A percentile compares a stretch with the other conserved stretches of the same genome.
phyloP scores from a whole-genome alignment of 1,284 basidiomycete genomes.

The Takashimella tepidaria region DNA sequence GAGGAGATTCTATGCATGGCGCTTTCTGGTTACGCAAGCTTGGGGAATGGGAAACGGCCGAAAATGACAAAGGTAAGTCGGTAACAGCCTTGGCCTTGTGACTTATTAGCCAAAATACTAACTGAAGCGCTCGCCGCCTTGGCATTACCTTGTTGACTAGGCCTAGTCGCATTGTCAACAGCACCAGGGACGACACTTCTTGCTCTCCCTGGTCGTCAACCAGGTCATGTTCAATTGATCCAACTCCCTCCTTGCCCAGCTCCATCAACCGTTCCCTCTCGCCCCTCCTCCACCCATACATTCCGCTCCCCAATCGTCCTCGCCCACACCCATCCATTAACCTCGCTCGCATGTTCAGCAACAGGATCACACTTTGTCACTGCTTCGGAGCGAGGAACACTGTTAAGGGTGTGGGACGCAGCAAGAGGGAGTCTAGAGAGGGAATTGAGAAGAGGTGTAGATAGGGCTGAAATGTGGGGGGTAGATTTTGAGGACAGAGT shows the following conservation, averaged over 20 bases:
- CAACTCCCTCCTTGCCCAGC: conserved; percentile 69
- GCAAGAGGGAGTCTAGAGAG: conserved; percentile 66
- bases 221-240: conserved; percentile 84
- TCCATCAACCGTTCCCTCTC: conserved; percentile 5
- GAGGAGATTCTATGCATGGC: conserved; percentile 2
- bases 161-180: conserved; percentile 75
- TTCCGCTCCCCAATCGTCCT: conserved; percentile 64
- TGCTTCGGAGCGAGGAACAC: conserved; percentile 75
- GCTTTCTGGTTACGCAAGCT: conserved; percentile 53
- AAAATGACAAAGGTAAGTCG: conserved; percentile 72
- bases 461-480: conserved; percentile 88
- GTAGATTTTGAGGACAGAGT: conserved; percentile 51
- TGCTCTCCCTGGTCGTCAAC: conserved; percentile 79
- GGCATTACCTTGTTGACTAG: too few relatives aligned
- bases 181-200: conserved; percentile 71
- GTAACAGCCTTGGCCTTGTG: not conserved
- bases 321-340: conserved; percentile 75
- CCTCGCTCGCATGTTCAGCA: conserved; percentile 68
- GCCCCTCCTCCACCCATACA: conserved; percentile 11
- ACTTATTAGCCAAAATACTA: too few relatives aligned
- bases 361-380: conserved; percentile 79
- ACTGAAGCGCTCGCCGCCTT: too few relatives aligned
- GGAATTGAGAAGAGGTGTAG: conserved; percentile 80
- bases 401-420: conserved; percentile 85
- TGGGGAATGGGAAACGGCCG: conserved; percentile 83